These are phyloP conservation scores for Urostyla sp. DNA, from an alignment of 73 alveolate genomes.

Conservation along the genomic window DNA sequence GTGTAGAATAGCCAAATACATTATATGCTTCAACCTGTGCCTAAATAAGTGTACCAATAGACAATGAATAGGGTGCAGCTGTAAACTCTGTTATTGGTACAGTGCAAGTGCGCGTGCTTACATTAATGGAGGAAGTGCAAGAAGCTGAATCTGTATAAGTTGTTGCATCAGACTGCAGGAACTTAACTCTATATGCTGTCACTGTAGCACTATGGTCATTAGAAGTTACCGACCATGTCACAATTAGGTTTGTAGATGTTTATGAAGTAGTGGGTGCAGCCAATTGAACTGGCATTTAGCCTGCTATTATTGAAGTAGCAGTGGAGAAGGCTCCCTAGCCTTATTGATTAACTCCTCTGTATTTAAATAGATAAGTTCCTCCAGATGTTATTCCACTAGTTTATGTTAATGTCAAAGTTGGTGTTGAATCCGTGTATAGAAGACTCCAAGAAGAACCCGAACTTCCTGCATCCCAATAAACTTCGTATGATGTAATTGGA, in stretches of 20 bases:
- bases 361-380: slow-evolving; percentile 16
- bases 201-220: slow-evolving; percentile 20
- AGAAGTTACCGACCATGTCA: slow-evolving; percentile 41
- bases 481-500: slow-evolving; percentile 44
- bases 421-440: slow-evolving; percentile 3
- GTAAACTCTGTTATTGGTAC: slow-evolving; percentile 38
- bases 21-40: slow-evolving; percentile 29
- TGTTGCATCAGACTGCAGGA: not conserved
- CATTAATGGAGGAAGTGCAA: slow-evolving; percentile 21
- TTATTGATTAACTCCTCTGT: slow-evolving; percentile 46
- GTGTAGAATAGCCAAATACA: slow-evolving; percentile 19
- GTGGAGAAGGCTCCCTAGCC: slow-evolving; percentile 65
- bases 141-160: slow-evolving; percentile 36
- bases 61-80: slow-evolving; percentile 22
- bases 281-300: slow-evolving; percentile 28
- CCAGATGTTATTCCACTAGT: slow-evolving; percentile 8
- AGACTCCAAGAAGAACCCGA: not conserved
- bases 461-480: slow-evolving; percentile 41
- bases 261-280: slow-evolving; percentile 38
- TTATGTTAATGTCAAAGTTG: not conserved
- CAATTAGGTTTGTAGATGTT: slow-evolving; percentile 12
- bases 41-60: slow-evolving; percentile 10
- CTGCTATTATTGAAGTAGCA: slow-evolving; percentile 39
- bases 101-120: slow-evolving; percentile 4
- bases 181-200: slow-evolving; percentile 10